Percentiles rank a stretch among this genome's conserved stretches.
These are phyloP conservation scores for Beauveria asiatica DNA, from an alignment of 2,329 filamentous ascomycete species.

Conservation along the genomic window DNA sequence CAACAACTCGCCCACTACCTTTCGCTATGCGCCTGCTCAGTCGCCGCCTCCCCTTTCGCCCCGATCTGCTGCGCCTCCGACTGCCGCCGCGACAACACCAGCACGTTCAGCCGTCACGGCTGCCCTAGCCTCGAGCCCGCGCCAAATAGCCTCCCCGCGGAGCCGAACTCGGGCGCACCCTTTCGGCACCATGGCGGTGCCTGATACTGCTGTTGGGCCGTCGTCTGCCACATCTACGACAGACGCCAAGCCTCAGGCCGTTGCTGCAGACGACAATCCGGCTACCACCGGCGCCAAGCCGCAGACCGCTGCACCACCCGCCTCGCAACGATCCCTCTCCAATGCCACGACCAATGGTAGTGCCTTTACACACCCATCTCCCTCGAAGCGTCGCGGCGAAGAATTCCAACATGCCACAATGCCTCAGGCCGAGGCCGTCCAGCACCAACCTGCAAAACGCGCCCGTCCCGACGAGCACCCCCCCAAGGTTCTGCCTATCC, in stretches of 20 bases:
- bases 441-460: constrained; percentile 38
- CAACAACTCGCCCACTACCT: constrained; percentile 9
- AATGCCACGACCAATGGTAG: not conserved
- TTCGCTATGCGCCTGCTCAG: constrained; percentile 10
- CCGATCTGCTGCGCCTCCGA: not conserved
- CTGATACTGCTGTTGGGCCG: not conserved
- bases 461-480: constrained; percentile 40
- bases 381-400: constrained; percentile 7
- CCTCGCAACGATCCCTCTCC: not conserved
- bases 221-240: not conserved
- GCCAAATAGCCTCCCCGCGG: not conserved
- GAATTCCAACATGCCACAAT: not conserved
- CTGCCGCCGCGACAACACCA: not conserved
- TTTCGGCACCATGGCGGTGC: not conserved
- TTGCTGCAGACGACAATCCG: not conserved
- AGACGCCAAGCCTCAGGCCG: not conserved
- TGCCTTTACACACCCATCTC: not conserved
- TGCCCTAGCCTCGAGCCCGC: not conserved
- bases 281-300: not conserved
- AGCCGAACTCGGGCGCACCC: not conserved
- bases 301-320: not conserved
- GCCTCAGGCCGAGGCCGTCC: not conserved
- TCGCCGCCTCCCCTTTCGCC: constrained; percentile 6
- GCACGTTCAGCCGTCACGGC: not conserved
- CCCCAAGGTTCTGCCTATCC: constrained; percentile 54